Conservation (phyloP, 352 stramenopile genomes). For the Globisporangium orthogonon region DNA sequence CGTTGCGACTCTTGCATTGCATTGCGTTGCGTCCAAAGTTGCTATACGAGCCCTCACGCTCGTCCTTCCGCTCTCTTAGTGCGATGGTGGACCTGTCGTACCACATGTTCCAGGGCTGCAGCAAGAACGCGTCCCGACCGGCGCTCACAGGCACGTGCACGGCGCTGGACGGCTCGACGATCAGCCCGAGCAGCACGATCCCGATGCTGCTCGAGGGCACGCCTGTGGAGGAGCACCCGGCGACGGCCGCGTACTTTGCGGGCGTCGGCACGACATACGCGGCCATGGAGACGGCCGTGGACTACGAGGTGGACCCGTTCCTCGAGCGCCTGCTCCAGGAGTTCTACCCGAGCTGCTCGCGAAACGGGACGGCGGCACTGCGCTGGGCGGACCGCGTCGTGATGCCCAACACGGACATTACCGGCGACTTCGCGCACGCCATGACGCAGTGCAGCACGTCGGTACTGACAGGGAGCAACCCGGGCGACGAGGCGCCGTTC, state of each 20-base stretch:
- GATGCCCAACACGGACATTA: slow-evolving; percentile 38
- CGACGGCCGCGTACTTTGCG: slow-evolving; percentile 18
- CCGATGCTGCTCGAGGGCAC: slow-evolving; percentile 24
- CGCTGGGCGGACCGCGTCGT: slow-evolving; percentile 26
- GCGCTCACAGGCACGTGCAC: slow-evolving; percentile 24
- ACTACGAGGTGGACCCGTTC: slow-evolving; percentile 59
- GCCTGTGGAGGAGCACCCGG: slow-evolving; percentile 16
- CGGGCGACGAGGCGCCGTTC: slow-evolving; percentile 30
- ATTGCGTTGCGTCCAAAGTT: background rate
- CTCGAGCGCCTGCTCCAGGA: slow-evolving; percentile 49
- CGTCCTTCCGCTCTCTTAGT: slow-evolving; percentile 2
- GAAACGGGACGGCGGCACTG: slow-evolving; percentile 21
- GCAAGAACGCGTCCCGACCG: slow-evolving; percentile 15
- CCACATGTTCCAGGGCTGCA: slow-evolving; percentile 57
- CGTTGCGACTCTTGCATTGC: slow-evolving; percentile 6
- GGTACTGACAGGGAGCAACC: slow-evolving; percentile 23
- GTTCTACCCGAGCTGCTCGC: slow-evolving; percentile 37
- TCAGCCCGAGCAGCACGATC: slow-evolving; percentile 18
- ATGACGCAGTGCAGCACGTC: slow-evolving; percentile 48
- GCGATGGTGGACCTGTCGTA: slow-evolving; percentile 57
- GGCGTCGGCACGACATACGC: slow-evolving; percentile 20
- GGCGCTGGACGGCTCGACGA: slow-evolving; percentile 10
- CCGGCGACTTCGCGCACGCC: slow-evolving; percentile 36
- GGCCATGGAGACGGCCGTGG: slow-evolving; percentile 25
- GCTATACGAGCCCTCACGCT: no score